Evolutionary conservation across 768 basidiomycete genomes (phyloP), one percentile per base, ranked within the genome.

Genomic region (Leccinum obscurum): DNA sequence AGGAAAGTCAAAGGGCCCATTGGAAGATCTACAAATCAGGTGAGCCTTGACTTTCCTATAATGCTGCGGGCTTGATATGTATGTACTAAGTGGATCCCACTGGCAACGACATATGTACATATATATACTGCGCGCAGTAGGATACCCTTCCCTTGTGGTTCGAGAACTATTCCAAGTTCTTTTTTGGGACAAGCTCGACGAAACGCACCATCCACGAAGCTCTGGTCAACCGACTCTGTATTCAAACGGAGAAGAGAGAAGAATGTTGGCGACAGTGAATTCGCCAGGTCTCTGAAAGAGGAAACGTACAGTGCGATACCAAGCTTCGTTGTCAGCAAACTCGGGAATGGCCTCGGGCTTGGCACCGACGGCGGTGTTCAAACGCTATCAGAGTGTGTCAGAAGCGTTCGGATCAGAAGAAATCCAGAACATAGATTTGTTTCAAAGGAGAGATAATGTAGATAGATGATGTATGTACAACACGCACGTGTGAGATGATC

Each of bases 1-100:
- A 80, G 77, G 75, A 72, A 46, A 81, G 81, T 57, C 81, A 82
- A 63, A 68, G 44, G 20, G 64, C 44, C 20, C 80, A 81, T 57
- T 81, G 80, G 81, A 58, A 50, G 2, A 39, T 24, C 2, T 79
- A 82, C 58, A 80, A 80, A 55, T 54, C n/a, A 57, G 76, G 79
- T 78, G 30, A 50, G 61, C 54, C 17, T 20, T 20, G 32, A 28
- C 35, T 5, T 39, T 41, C 6, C 5, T 49, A 10, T 54, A 13
- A 30, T 17, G 32, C 8, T 26, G n/a, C 37, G 32, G 34, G 34
- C 34, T 35, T 35, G 34, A 35, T 13, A 35, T 35, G 34, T 35
- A 35, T 34, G 34, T 34, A 34, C 34, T 34, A 34, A 13, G 4
- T 35, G 13, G 11, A 35, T 35, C 13, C 13, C 34, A 35, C 26